Evolutionary conservation across 2,329 filamentous ascomycete species (phyloP), one percentile per base, ranked within the genome.

Genomic region (Neoarthrinium moseri): DNA sequence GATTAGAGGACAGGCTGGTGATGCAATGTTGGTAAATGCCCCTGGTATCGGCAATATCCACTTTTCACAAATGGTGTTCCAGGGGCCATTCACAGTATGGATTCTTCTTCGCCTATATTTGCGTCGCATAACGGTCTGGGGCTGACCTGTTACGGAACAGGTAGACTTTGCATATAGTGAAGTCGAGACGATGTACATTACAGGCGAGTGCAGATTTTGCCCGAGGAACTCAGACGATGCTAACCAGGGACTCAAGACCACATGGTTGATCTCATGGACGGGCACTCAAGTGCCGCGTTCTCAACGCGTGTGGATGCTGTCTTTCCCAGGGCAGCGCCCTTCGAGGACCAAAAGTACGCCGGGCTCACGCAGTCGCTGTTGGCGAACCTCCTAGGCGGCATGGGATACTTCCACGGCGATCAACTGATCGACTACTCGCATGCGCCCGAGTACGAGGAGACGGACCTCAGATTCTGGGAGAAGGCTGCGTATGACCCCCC

Each of bases 401-500:
- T 96, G 56, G 91, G 91, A 12, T 96, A 94, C 69, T 96, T 96
- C 70, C 78, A 92, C 58, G 92, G 92, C 24, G 79, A 92, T 49
- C 84, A 88, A 26, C 70, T 95, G 23, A 87, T 95, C 39, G 91
- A 96, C 62, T 84, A 89, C 32, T 95, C 90, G 1, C 87, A 91
- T 59, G 88, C 88, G 13, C 71, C 84, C 11, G 91, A 94, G 58
- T 96, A 96, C 56, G 89, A 95, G 8, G 91, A 96, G 68, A 88
- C 91, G 51, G 87, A 88, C 49, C 91, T 96, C 65, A 86, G 87
- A 0, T 96, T 96, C 67, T 96, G 91, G 91, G 84, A 91, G 59
- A 89, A 92, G 54, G 81, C 91, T 13, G 89, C 85, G 2, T 41
- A 41, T 4, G 35, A 23, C 5, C 11, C 13, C 10, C n/a, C 5